A percentile compares a stretch with the other conserved stretches of the same genome.
These are phyloP conservation scores for Exophiala sp. DNA, from an alignment of 2,329 filamentous ascomycete genomes.

Conservation along the genomic window DNA sequence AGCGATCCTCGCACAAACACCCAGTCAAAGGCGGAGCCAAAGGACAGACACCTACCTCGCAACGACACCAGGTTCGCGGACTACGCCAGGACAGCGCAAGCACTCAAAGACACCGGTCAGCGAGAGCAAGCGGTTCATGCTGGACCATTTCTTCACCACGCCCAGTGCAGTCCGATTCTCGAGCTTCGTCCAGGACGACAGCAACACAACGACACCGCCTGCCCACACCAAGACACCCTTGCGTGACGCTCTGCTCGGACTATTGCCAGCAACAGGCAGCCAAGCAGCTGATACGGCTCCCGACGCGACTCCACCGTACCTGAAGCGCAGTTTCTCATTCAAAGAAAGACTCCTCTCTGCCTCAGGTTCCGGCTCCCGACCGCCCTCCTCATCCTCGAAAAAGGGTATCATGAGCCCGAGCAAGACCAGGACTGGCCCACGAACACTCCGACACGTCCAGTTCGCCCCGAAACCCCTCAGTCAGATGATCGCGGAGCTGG, in stretches of 20 bases:
- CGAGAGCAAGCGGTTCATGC: conserved; percentile 43
- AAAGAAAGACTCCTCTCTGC: conserved; percentile 28
- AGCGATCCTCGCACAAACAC: conserved; percentile 35
- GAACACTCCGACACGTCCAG: conserved; percentile 9
- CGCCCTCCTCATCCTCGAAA: neutral
- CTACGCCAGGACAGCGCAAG: conserved; percentile 28
- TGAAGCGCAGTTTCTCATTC: conserved; percentile 27
- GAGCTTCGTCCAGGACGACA: conserved; percentile 30
- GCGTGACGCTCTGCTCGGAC: conserved; percentile 12
- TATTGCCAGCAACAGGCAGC: conserved; percentile 10
- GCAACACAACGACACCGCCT: neutral
- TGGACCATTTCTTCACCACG: conserved; percentile 45
- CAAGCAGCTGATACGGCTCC: neutral
- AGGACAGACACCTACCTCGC: conserved; percentile 2
- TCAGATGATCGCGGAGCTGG: conserved; percentile 22
- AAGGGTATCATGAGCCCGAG: conserved; percentile 6
- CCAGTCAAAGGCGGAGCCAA: conserved; percentile 33
- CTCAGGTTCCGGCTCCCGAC: conserved; percentile 2
- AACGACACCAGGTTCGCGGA: conserved; percentile 9
- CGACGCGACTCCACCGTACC: conserved; percentile 26
- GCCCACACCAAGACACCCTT: conserved; percentile 28
- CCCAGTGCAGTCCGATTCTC: conserved; percentile 44
- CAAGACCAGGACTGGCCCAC: conserved; percentile 15
- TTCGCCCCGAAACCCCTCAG: conserved; percentile 19
- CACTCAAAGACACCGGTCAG: conserved; percentile 40